Conservation (phyloP, 139 green algal genomes). For the Deuterostichococcus epilithicus region DNA sequence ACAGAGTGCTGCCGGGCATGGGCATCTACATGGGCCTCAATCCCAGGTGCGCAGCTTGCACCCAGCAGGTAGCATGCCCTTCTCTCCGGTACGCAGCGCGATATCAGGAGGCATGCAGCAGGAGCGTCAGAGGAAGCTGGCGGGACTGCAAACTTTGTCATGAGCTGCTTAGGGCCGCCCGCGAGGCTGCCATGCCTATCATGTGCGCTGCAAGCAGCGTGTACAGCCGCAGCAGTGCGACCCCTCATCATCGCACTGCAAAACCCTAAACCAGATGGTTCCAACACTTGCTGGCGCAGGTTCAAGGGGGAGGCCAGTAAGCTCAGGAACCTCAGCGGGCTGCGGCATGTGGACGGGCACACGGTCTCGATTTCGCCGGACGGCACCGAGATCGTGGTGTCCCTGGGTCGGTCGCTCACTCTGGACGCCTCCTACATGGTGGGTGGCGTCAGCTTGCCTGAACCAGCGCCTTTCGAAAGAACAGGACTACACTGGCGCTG, state of each 20-base stretch:
- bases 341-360: not conserved
- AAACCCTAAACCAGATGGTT: too few species aligned
- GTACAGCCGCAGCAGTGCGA: too few species aligned
- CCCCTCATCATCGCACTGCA: too few species aligned
- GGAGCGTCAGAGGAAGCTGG: too few species aligned
- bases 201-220: too few species aligned
- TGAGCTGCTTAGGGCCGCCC: too few species aligned
- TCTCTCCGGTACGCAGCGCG: too few species aligned
- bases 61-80: not conserved
- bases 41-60: not conserved
- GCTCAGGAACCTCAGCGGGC: not conserved
- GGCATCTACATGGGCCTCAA: slow-evolving; percentile 5
- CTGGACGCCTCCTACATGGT: not conserved
- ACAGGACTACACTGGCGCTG: not conserved
- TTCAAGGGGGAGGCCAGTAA: not conserved
- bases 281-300: not conserved
- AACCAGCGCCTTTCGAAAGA: too few species aligned
- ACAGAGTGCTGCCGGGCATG: not conserved
- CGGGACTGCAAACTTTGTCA: too few species aligned
- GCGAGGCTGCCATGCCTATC: too few species aligned
- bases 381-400: not conserved
- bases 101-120: too few species aligned
- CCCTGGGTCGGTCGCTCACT: not conserved
- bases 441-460: too few species aligned
- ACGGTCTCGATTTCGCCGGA: not conserved